A percentile compares a stretch with the other conserved stretches of the same genome.
phyloP scores from a whole-genome alignment of 441 rosid species.

The Isatis lusitanica region DNA sequence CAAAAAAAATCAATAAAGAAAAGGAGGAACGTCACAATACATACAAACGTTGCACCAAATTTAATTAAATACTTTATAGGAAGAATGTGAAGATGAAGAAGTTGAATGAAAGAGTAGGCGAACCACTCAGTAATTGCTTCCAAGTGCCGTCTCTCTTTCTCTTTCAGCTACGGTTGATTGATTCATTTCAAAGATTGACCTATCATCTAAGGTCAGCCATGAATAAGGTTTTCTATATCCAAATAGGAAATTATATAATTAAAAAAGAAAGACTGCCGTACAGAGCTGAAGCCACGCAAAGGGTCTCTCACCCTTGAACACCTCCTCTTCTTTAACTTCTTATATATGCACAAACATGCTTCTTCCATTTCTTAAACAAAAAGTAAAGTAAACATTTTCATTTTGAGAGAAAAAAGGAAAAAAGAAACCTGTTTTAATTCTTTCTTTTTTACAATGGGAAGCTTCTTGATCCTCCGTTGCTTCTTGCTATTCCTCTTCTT shows the following conservation, averaged over 20 bases:
- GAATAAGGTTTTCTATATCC: background rate
- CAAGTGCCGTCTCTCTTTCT: slow-evolving; percentile 37
- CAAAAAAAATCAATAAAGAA: background rate
- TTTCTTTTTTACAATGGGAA: background rate
- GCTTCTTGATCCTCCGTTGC: slow-evolving; percentile 26
- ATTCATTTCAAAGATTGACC: slow-evolving; percentile 18
- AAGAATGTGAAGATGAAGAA: slow-evolving; percentile 9
- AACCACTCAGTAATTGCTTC: slow-evolving; percentile 38
- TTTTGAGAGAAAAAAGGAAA: background rate
- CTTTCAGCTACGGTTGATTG: slow-evolving; percentile 18
- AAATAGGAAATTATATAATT: background rate
- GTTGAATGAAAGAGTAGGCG: slow-evolving; percentile 34
- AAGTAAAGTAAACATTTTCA: slow-evolving; percentile 2
- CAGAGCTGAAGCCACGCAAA: slow-evolving; percentile 38
- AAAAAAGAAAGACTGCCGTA: slow-evolving; percentile 3
- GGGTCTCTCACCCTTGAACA: slow-evolving; percentile 19
- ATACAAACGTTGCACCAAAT: slow-evolving; percentile 35
- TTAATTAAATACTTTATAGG: slow-evolving; percentile 4
- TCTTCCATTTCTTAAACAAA: slow-evolving; percentile 24
- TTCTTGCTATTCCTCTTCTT: slow-evolving; percentile 29
- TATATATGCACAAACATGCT: slow-evolving; percentile 22
- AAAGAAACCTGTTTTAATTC: background rate
- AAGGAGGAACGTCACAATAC: slow-evolving; percentile 35
- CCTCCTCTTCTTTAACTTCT: slow-evolving; percentile 27
- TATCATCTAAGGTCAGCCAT: slow-evolving; percentile 27